Conservation (phyloP, 2,329 filamentous ascomycete species). For the Ophiostoma australiae region DNA sequence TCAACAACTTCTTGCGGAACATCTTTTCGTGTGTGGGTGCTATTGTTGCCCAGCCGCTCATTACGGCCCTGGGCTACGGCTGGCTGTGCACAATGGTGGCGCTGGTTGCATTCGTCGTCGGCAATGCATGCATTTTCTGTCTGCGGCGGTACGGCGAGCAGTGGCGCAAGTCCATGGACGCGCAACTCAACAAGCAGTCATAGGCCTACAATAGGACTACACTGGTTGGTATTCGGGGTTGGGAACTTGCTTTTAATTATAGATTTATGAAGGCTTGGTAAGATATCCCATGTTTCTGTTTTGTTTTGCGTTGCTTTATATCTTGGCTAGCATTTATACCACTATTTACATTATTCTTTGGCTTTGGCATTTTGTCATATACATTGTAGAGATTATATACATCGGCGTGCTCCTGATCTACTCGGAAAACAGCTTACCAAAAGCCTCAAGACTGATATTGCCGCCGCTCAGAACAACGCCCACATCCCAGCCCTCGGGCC, state of each 20-base stretch:
- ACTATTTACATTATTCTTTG: background rate
- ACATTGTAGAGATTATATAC: background rate
- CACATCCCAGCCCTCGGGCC: constrained; percentile 67
- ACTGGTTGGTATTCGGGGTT: background rate
- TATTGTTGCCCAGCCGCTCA: constrained; percentile 65
- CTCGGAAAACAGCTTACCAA: constrained; percentile 47
- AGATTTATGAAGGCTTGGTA: background rate
- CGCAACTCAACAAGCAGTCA: constrained; percentile 30
- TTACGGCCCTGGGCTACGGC: constrained; percentile 65
- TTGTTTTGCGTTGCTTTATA: background rate
- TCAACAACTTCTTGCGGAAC: constrained; percentile 78
- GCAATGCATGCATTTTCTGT: constrained; percentile 54
- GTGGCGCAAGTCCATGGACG: constrained; percentile 63
- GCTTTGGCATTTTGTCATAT: background rate
- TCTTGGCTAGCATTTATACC: background rate
- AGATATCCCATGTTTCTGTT: background rate
- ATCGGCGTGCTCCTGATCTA: background rate
- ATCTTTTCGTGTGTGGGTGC: constrained; percentile 69
- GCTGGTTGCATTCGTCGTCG: constrained; percentile 52
- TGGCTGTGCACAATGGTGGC: constrained; percentile 64
- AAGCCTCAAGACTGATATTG: constrained; percentile 52
- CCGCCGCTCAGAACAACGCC: constrained; percentile 58
- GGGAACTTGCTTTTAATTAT: background rate
- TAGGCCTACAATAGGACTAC: background rate
- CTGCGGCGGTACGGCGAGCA: constrained; percentile 56